These are phyloP conservation scores for Simplicillium sp. DNA, from an alignment of 2,329 filamentous ascomycete genomes.

Conservation along the genomic window DNA sequence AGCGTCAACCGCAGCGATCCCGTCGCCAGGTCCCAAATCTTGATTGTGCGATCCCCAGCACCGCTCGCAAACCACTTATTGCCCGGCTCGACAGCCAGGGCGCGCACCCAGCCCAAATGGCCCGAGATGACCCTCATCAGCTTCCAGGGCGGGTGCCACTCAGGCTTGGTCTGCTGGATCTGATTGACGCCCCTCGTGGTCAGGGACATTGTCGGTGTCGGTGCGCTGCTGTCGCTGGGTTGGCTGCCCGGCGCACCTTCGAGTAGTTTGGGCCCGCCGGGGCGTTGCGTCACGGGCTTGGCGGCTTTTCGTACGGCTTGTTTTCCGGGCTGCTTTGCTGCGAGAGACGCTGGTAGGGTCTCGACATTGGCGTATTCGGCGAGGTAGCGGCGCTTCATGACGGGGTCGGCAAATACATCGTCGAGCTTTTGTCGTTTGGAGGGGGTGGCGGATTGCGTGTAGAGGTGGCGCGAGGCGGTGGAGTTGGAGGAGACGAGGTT, in stretches of 20 bases:
- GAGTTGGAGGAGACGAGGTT: conserved; percentile 25
- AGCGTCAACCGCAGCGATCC: conserved; percentile 77
- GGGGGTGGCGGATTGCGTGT: conserved; percentile 14
- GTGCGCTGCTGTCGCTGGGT: background rate
- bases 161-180: conserved; percentile 54
- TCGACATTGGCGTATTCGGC: conserved; percentile 71
- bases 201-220: conserved; percentile 19
- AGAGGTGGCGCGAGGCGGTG: conserved; percentile 20
- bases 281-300: conserved; percentile 39
- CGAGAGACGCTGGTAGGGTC: conserved; percentile 67
- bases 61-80: conserved; percentile 98
- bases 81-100: conserved; percentile 82
- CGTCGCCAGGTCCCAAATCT: conserved; percentile 94
- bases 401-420: conserved; percentile 21
- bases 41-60: conserved; percentile 92
- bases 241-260: conserved; percentile 29
- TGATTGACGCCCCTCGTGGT: conserved; percentile 17
- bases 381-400: conserved; percentile 42
- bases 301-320: conserved; percentile 19
- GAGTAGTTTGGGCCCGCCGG: conserved; percentile 26
- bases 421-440: conserved; percentile 29
- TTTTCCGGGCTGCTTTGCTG: conserved; percentile 62
- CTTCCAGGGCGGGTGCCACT: conserved; percentile 99
- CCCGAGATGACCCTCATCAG: conserved; percentile 95
- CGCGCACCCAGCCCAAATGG: conserved; percentile 89